Base-by-base conservation (phyloP, 495 filamentous ascomycete species). In the Penicillium psychrofluorescens region DNA sequence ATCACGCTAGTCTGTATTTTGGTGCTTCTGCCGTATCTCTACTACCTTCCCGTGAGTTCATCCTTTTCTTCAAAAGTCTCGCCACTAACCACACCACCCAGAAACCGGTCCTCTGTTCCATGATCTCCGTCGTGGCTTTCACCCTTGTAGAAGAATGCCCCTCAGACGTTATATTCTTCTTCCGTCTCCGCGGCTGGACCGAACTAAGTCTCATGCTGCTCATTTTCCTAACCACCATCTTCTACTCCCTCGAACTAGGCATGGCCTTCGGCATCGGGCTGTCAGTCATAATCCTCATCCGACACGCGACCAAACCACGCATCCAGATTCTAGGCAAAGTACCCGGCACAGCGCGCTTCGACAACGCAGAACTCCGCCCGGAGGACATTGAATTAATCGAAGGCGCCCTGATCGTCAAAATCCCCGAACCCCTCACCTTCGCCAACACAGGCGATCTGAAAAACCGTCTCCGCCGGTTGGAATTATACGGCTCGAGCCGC, bases 281-380 rank as follows among this genome's bases (percentile, higher is more conserved):
- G 1, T 95, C 88, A 8, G 72, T 96, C 30, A 75, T 99, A 30
- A 85, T 88, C 32, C 84, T 97, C 30, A 87, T 99, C 56, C 83
- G 84, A 37, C 89, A 96, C 61, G 76, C 80, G 16, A 96, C 94
- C 1, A 81, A 89, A 35, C 88, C 92, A 5, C 85, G 92, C 28
- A 99, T 99, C 54, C 91, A 97, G 67, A 99, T 99, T 58, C 75
- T 99, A 0, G 94, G 94, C 29, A 85, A 90, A 36, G 80, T 95
- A 2, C 83, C 87, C 5, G 88, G 88, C 14, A 90, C 88, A 8
- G 51, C 79, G 46, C 77, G 80, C 37, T 97, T 95, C 56, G 88
- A 91, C 50, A 95, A 95, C 49, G 90, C 90, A 11, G 92, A 97
- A 62, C 72, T 80, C 0, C 77, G 85, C 48, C 81, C 85, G 0